These are phyloP conservation scores for Fonsecaea nubica DNA, from an alignment of 2,329 filamentous ascomycete species.

Conservation along the genomic window DNA sequence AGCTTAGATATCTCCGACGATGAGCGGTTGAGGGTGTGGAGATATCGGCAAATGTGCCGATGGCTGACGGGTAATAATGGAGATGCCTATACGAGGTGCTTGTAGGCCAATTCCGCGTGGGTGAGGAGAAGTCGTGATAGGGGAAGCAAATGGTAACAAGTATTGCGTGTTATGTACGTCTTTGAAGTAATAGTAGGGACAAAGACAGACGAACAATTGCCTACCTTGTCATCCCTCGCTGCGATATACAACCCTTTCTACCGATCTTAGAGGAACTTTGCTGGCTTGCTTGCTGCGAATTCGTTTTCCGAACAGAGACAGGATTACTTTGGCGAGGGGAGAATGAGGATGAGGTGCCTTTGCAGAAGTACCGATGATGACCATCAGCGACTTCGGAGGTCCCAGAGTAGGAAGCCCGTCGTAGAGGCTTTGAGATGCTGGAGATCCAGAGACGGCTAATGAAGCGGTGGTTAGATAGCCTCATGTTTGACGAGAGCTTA, in stretches of 20 bases:
- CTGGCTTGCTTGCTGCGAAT: not conserved
- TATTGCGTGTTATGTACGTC: not conserved
- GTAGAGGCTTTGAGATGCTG: not conserved
- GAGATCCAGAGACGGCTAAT: not conserved
- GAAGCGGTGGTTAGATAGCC: not conserved
- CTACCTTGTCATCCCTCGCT: not conserved
- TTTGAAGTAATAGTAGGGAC: not conserved
- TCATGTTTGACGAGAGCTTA: not conserved
- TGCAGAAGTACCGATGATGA: not conserved
- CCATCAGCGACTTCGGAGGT: not conserved
- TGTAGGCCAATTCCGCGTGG: not conserved
- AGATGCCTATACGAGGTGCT: not conserved
- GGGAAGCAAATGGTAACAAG: not conserved
- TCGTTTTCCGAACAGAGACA: not conserved
- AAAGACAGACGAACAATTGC: not conserved
- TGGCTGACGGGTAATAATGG: not conserved
- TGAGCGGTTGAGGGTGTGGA: not conserved
- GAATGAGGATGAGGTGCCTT: not conserved
- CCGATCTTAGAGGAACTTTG: not conserved
- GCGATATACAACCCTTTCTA: not conserved
- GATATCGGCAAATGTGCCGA: constrained; percentile 10
- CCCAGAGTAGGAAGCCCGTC: not conserved
- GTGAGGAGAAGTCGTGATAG: not conserved
- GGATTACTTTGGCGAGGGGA: not conserved
- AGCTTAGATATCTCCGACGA: constrained; percentile 3